Base-by-base conservation (phyloP, 2,329 filamentous ascomycete species). In the Simplicillium sp. region DNA sequence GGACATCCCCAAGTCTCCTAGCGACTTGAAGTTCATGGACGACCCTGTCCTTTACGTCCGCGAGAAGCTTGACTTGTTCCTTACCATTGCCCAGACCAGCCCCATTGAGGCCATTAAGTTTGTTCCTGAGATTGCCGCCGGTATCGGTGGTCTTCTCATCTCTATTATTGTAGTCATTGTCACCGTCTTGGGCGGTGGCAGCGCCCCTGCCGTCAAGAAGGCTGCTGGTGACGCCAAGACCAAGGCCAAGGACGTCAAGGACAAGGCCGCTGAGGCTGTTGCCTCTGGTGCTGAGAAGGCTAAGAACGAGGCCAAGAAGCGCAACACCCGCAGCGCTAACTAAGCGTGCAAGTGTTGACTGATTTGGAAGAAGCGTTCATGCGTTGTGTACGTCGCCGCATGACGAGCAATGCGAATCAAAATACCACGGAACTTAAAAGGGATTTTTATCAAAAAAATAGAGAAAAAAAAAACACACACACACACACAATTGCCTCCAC, bases 51-150 rank as follows among this genome's bases (percentile, higher is more conserved):
- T 70, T 52, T 98, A 85, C 66, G 64, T 95, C 66, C 86, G 82
- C 67, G 86, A 95, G 82, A 97, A 96, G 80, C 63, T 94, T 46
- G 83, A 94, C 53, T 80, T 94, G 48, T 98, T 98, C 77, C 61
- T 92, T 54, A 82, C 81, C 53, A 82, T 97, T 55, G 85, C 70
- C 61, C 78, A 87, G 72, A 76, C 79, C 54, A 83, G 94, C 65
- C 88, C 89, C 44, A 55, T 95, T 50, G 73, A 88, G 67, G 89
- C 89, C 40, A 70, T 89, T 68, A 86, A 87, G 70, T 85, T 87
- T 54, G 85, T 96, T 49, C 92, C 92, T 50, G 92, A 96, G 68
- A 82, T 94, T 53, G 87, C 88, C 48, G 88, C 80, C 57, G 86
- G 80, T 56, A 68, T 94, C 56, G 84, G 71, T 57, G 84, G 82